Base-by-base conservation (phyloP, 1,284 basidiomycete species). In the Anthracocystis walkeri region DNA sequence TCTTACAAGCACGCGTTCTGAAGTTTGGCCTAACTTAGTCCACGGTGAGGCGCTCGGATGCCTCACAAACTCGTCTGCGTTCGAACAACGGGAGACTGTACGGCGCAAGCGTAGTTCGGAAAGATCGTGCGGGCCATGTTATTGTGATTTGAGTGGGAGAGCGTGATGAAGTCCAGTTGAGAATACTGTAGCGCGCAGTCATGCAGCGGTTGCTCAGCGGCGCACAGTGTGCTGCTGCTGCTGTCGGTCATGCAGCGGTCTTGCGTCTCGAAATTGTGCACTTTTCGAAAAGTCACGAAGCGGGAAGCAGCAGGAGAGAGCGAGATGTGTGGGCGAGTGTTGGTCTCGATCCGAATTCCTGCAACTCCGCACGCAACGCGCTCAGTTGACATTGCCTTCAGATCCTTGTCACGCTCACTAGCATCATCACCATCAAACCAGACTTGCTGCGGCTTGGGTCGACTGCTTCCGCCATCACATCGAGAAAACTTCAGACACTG, bases 341-440 rank as follows among this genome's bases (percentile, higher is more conserved):
- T 65, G 64, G 41, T 65, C 57, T 65, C 57, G 51, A 58, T 49
- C 27, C 35, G 31, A 12, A 45, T 27, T 16, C 35, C 46, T 58
- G 16, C 40, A 56, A 58, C 56, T 65, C 55, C 56, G 56, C 45
- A 40, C 63, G 25, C 35, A 54, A 38, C 51, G 62, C 52, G 52
- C 54, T 14, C 14, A 50, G 41, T 50, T 58, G 20, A 38, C 2
- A 46, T 12, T 38, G 16, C 35, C 35, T 16, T 16, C 4, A 38
- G 35, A 38, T 38, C 35, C 42, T 42, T 46, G 61, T 65, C 57
- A 50, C 38, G 14, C 3, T n/a, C 53, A 44, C 41, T 41, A 44
- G 20, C 53, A 40, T n/a, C 21, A 21, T 31, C 49, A 50, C 31
- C 49, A 23, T 38, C 48, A 31, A n/a, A 46, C 12, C 1, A 12